phyloP scores from a whole-genome alignment of 805 yeast species.

The Candida sithepensis region DNA sequence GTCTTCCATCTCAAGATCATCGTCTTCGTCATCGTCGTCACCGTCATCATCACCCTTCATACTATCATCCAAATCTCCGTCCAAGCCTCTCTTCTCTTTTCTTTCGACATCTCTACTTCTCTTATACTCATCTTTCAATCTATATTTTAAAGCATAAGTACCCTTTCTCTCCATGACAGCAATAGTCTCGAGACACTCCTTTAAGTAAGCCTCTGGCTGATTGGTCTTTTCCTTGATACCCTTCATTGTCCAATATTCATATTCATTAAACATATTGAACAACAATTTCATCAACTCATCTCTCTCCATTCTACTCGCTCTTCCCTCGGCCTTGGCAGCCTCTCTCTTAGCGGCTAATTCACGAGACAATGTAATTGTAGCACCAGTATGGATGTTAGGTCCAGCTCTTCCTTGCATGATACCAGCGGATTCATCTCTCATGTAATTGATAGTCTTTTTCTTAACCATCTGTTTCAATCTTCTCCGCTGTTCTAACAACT shows the following conservation, averaged over 20 bases:
- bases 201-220: slow-evolving; percentile 91
- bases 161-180: slow-evolving; percentile 91
- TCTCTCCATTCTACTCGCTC: slow-evolving; percentile 92
- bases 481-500: slow-evolving; percentile 45
- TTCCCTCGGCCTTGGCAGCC: slow-evolving; percentile 61
- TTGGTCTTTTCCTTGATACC: slow-evolving; percentile 90
- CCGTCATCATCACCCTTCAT: slow-evolving; percentile 22
- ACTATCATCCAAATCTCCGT: slow-evolving; percentile 39
- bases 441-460: slow-evolving; percentile 51
- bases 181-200: slow-evolving; percentile 85
- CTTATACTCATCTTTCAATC: slow-evolving; percentile 86
- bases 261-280: slow-evolving; percentile 88
- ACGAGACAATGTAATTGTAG: slow-evolving; percentile 65
- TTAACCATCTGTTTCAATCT: slow-evolving; percentile 29
- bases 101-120: slow-evolving; percentile 73
- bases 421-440: slow-evolving; percentile 71
- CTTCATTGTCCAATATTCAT: slow-evolving; percentile 94
- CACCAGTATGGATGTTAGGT: slow-evolving; percentile 67
- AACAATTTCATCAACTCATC: slow-evolving; percentile 84
- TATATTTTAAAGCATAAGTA: slow-evolving; percentile 90
- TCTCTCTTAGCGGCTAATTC: slow-evolving; percentile 52
- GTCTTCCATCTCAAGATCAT: slow-evolving; percentile 75
- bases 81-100: slow-evolving; percentile 51
- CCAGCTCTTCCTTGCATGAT: slow-evolving; percentile 84
- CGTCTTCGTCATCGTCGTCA: slow-evolving; percentile 56